A percentile compares a stretch with the other conserved stretches of the same genome.
These are phyloP conservation scores for Fusarium torreyae DNA, from an alignment of 2,329 filamentous ascomycete species.

Conservation along the genomic window DNA sequence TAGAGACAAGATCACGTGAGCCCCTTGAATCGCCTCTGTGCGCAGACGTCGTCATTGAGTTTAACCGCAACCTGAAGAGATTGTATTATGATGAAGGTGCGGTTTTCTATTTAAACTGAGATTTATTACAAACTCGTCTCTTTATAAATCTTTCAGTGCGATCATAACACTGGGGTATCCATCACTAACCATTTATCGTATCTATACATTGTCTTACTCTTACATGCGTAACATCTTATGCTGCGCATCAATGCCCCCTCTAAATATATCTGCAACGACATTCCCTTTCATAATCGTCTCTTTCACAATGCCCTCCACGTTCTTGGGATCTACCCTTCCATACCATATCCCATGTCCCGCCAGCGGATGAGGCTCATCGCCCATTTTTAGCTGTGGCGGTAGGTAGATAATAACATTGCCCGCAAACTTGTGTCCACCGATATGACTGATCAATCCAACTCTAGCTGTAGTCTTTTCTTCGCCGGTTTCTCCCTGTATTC, in stretches of 20 bases:
- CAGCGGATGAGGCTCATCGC: constrained; percentile 68
- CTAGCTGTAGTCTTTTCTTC: constrained; percentile 62
- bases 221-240: constrained; percentile 67
- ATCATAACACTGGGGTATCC: constrained; percentile 33
- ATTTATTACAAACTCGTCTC: background rate
- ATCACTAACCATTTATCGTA: constrained; percentile 2
- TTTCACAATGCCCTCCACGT: constrained; percentile 82
- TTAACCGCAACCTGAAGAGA: background rate
- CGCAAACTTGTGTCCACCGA: constrained; percentile 88
- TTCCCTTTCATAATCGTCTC: constrained; percentile 79
- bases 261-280: constrained; percentile 79
- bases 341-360: constrained; percentile 86
- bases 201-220: constrained; percentile 22
- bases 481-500: constrained; percentile 39
- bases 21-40: constrained; percentile 5
- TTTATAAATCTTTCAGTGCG: constrained; percentile 1
- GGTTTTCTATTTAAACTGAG: background rate
- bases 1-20: constrained; percentile 42
- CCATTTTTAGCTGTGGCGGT: constrained; percentile 67
- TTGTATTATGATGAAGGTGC: background rate
- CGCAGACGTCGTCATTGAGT: background rate
- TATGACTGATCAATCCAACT: constrained; percentile 81
- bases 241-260: constrained; percentile 75
- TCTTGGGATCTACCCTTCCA: constrained; percentile 79
- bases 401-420: constrained; percentile 88